Base-by-base conservation (phyloP, 2,329 filamentous ascomycete species). In the Diaporthe sp. region DNA sequence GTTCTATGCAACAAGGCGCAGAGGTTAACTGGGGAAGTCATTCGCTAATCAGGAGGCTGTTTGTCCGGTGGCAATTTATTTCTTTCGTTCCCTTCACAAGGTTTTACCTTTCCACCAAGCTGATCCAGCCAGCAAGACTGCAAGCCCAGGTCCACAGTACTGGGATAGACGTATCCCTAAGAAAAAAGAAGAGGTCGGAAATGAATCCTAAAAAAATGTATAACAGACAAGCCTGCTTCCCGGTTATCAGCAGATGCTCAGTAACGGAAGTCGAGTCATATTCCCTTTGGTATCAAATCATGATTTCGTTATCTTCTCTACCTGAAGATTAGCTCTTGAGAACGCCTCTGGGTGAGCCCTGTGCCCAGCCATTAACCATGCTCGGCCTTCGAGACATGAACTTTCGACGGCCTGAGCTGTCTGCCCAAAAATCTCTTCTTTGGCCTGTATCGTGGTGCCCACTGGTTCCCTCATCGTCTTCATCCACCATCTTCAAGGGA, bases 301-400 rank as follows among this genome's bases (percentile, higher is more conserved):
- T 61, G 38, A 61, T 42, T 61, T 61, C 58, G 38, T 61, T 40
- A 42, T 61, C 58, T 64, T 30, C 58, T 64, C 58, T 64, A 64
- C 17, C 47, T 50, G 45, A 40, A 52, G 64, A 38, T 40, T 17
- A n/a, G n/a, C 45, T 38, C 12, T 15, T 68, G 33, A 15, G 47
- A 22, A 28, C 47, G 64, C 47, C 42, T 30, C 19, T 47, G 12
- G 40, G 25, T 0, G 3, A n/a, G 13, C 15, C 0, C 8, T n/a
- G n/a, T n/a, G 19, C 60, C 60, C 17, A 6, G 12, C 19, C 25
- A 47, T 9, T 15, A 33, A 19, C 40, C 19, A 33, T 33, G 10
- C 5, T 5, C 9, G 28, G 25, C 25, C 28, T 33, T 45, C 9
- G 28, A 64, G 40, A 47, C 4, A 33, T n/a, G 17, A 35, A 47